Conservation (phyloP, 495 filamentous ascomycete species). For the Penicillium cataractarum region DNA sequence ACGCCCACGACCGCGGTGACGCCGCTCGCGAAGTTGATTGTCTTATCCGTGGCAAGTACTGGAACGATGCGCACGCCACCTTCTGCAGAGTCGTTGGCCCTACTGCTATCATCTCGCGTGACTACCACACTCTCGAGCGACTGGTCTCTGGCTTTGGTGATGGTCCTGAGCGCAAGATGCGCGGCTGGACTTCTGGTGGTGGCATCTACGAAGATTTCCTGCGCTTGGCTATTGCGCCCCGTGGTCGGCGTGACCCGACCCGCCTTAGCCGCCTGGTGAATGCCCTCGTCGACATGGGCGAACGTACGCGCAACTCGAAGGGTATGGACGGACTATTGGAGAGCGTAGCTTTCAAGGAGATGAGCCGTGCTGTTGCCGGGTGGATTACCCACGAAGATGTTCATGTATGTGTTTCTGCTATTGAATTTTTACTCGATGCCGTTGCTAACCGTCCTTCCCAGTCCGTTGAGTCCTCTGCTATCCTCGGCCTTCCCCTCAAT, state of each 20-base stretch:
- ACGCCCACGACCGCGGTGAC: slow-evolving; percentile 71
- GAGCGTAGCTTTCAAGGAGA: slow-evolving; percentile 74
- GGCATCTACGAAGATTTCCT: slow-evolving; percentile 84
- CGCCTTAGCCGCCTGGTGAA: slow-evolving; percentile 62
- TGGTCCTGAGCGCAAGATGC: slow-evolving; percentile 49
- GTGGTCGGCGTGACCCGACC: slow-evolving; percentile 39
- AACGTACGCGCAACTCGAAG: slow-evolving; percentile 52
- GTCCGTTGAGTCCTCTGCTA: slow-evolving; percentile 47
- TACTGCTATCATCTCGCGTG: slow-evolving; percentile 72
- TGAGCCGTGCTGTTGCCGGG: slow-evolving; percentile 60
- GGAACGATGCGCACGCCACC: slow-evolving; percentile 80
- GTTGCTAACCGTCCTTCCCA: slow-evolving; percentile 28
- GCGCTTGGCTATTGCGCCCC: slow-evolving; percentile 52
- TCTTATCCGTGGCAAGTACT: slow-evolving; percentile 74
- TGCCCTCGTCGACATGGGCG: slow-evolving; percentile 65
- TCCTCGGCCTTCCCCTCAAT: slow-evolving; percentile 70
- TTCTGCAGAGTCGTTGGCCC: slow-evolving; percentile 80
- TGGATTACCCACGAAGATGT: slow-evolving; percentile 63
- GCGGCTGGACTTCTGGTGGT: slow-evolving; percentile 74
- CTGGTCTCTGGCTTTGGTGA: slow-evolving; percentile 69
- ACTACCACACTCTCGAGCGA: slow-evolving; percentile 65
- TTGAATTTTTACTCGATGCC: neutral
- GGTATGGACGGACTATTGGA: slow-evolving; percentile 72
- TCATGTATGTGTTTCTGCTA: slow-evolving; percentile 51
- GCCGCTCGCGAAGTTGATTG: slow-evolving; percentile 69